Evolutionary conservation across 169 alveolate species (phyloP).

Genomic region (Cryptosporidium ubiquitum): DNA sequence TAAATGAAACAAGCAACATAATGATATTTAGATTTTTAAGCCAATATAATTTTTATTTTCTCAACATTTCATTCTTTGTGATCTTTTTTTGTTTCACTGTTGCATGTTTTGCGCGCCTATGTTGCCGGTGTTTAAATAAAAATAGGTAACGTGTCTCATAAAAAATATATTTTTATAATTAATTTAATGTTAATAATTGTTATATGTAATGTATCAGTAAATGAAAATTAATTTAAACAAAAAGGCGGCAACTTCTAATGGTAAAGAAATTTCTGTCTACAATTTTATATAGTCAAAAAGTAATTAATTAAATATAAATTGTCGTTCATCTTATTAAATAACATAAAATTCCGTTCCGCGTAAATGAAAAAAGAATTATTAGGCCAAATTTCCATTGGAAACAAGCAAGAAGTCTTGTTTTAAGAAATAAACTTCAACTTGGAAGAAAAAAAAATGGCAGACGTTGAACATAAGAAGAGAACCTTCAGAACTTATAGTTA

Average conservation of each 20-base stretch:
- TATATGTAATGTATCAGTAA: background rate
- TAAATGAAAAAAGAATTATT: background rate
- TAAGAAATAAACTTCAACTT: conserved; percentile 22
- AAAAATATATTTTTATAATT: background rate
- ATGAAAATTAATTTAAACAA: background rate
- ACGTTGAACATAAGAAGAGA: conserved; percentile 91
- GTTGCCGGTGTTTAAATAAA: background rate
- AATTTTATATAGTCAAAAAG: background rate
- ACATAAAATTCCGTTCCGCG: background rate
- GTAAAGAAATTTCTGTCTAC: background rate
- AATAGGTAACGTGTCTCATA: background rate
- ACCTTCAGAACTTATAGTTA: conserved; percentile 97
- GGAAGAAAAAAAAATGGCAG: conserved; percentile 75
- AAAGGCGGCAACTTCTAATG: background rate
- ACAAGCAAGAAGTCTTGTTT: background rate
- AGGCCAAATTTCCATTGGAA: background rate
- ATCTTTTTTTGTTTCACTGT: background rate
- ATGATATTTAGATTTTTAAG: no score
- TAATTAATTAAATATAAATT: background rate
- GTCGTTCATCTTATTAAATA: background rate
- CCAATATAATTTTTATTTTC: background rate
- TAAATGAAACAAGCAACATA: no score
- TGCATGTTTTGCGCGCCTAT: conserved; percentile 7
- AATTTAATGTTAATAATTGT: background rate
- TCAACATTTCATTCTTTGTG: background rate